These are phyloP conservation scores for Hortaea werneckii DNA, from an alignment of 2,329 filamentous ascomycete genomes.

Conservation along the genomic window DNA sequence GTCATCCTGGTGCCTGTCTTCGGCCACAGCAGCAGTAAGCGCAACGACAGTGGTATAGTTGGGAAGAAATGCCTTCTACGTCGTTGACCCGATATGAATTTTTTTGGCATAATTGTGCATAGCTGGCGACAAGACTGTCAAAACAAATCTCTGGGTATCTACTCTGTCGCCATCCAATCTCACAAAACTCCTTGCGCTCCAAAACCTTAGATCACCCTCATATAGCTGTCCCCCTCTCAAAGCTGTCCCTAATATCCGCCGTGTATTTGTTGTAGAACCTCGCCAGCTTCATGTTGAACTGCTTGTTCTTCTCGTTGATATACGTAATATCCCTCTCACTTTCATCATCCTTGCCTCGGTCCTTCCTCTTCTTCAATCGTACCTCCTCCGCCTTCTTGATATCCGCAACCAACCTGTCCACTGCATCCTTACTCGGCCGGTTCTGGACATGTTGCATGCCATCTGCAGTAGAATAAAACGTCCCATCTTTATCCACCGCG, in stretches of 20 bases:
- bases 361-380: constrained; percentile 73
- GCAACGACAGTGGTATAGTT: too few species aligned
- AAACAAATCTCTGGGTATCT: too few species aligned
- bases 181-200: too few species aligned
- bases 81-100: too few species aligned
- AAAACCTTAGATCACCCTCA: constrained; percentile 30
- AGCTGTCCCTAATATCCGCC: constrained; percentile 89
- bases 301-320: constrained; percentile 99
- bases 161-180: too few species aligned
- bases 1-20: too few species aligned
- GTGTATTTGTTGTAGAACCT: constrained; percentile 99
- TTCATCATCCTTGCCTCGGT: constrained; percentile 61
- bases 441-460: constrained; percentile 67
- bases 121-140: too few species aligned
- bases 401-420: constrained; percentile 80
- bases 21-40: too few species aligned
- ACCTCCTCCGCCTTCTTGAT: constrained; percentile 80
- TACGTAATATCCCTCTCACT: constrained; percentile 91
- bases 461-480: constrained; percentile 82
- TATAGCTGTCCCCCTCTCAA: constrained; percentile 94
- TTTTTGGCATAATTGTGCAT: too few species aligned
- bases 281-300: constrained; percentile 95
- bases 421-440: constrained; percentile 73
- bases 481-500: constrained; percentile 82
- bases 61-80: too few species aligned